Base-by-base conservation (phyloP, 768 basidiomycete species). In the Boletus insuetus region DNA sequence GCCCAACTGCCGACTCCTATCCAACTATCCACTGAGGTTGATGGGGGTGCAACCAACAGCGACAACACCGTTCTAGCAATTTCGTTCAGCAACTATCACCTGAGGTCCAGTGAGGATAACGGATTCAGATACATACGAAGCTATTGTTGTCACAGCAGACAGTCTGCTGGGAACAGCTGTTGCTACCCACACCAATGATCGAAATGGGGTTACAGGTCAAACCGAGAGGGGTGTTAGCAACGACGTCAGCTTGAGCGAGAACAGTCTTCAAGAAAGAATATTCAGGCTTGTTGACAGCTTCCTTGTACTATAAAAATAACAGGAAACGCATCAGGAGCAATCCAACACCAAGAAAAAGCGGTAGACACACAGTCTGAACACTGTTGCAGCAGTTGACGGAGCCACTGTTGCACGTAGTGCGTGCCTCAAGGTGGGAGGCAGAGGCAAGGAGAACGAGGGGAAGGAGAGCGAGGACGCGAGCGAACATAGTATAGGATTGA, bases 401-500 rank as follows among this genome's bases (percentile, higher is more conserved):
- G 0, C 57, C 55, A 14, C 46, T 60, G 56, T 34, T 53, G 37
- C 66, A 67, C 24, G 52, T 43, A 20, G 19, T 22, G 6, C 61
- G 52, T 3, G 47, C 55, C 35, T 49, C 26, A 6, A 55, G 55
- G 51, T 49, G 47, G 0, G 38, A 20, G 8, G 61, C 58, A 24
- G 55, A 46, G 20, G 26, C 63, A 9, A 63, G 40, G 22, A 60
- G 45, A 50, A 57, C 66, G 9, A 67, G 38, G 17, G 58, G 59
- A 4, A 59, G 20, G 24, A 67, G 43, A 38, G 66, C 53, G 11
- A 62, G 17, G 53, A 63, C 4, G 8, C 58, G 63, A 45, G 65
- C 49, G 29, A 66, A 55, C 64, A 64, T 64, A 8, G 2, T 24
- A 35, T n/a, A n/a, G n/a, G n/a, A n/a, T n/a, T n/a, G n/a, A n/a